These are phyloP conservation scores for Hanseniaspora occidentalis DNA, from an alignment of 805 yeast species.

Conservation along the genomic window DNA sequence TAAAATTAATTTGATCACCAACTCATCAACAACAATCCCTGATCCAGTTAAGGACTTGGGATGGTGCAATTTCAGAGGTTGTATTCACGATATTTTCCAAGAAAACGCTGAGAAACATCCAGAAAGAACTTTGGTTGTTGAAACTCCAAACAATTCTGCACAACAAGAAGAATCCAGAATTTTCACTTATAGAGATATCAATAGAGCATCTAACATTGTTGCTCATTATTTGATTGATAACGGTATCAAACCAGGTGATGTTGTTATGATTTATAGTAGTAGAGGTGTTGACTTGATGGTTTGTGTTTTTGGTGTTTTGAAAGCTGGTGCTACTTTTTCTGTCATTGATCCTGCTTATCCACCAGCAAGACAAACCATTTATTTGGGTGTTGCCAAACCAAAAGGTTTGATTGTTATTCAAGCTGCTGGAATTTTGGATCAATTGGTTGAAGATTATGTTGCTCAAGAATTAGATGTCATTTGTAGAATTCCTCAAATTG, in stretches of 20 bases:
- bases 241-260: constrained; percentile 84
- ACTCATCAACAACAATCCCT: constrained; percentile 58
- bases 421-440: constrained; percentile 77
- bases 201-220: constrained; percentile 84
- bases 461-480: constrained; percentile 57
- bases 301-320: constrained; percentile 94
- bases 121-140: constrained; percentile 82
- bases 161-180: constrained; percentile 42
- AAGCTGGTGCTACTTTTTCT: constrained; percentile 97
- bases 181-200: constrained; percentile 78
- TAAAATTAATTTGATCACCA: constrained; percentile 54
- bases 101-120: constrained; percentile 77
- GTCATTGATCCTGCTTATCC: constrained; percentile 99
- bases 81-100: constrained; percentile 92
- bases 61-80: constrained; percentile 87
- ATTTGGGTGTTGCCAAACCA: constrained; percentile 88
- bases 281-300: constrained; percentile 95
- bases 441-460: constrained; percentile 69
- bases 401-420: constrained; percentile 78
- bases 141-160: constrained; percentile 59
- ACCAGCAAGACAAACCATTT: constrained; percentile 92
- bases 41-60: constrained; percentile 80
- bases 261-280: constrained; percentile 95
- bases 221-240: constrained; percentile 75
- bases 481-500: constrained; percentile 65